Percentiles rank a stretch among this genome's conserved stretches.
These are phyloP conservation scores for Solanum ossicruentum DNA, from an alignment of 257 asterid species.

Conservation along the genomic window DNA sequence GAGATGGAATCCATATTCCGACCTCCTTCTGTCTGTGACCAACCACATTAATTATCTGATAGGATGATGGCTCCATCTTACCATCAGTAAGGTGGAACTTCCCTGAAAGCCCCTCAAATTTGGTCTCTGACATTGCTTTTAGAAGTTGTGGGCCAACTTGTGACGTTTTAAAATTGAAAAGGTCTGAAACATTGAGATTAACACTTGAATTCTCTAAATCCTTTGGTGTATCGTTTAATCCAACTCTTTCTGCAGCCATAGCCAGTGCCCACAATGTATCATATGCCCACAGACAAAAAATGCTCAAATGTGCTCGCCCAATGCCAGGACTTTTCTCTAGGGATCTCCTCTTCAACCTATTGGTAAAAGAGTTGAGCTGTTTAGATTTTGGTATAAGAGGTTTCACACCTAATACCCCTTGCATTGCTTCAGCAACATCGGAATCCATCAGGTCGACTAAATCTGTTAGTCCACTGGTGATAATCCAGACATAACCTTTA, in stretches of 20 bases:
- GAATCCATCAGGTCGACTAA: constrained; percentile 7
- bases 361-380: neutral
- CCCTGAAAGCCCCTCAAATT: constrained; percentile 29
- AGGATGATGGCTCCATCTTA: constrained; percentile 14
- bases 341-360: constrained; percentile 6
- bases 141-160: constrained; percentile 16
- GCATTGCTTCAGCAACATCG: constrained; percentile 17
- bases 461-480: constrained; percentile 17
- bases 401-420: constrained; percentile 43
- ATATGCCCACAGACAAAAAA: constrained; percentile 32
- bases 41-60: constrained; percentile 21
- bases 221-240: neutral
- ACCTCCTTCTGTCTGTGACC: constrained; percentile 9
- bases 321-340: neutral
- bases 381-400: constrained; percentile 13
- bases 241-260: constrained; percentile 26
- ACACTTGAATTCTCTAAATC: neutral
- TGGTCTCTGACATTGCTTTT: constrained; percentile 6
- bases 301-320: constrained; percentile 3
- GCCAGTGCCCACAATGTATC: constrained; percentile 42
- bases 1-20: constrained; percentile 21
- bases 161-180: constrained; percentile 6
- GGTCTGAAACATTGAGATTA: neutral
- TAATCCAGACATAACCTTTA: constrained; percentile 36
- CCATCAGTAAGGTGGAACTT: constrained; percentile 11